Base-by-base conservation (phyloP, 371 early-diverging fungal species). In the Polyrhizophydium stewartii region DNA sequence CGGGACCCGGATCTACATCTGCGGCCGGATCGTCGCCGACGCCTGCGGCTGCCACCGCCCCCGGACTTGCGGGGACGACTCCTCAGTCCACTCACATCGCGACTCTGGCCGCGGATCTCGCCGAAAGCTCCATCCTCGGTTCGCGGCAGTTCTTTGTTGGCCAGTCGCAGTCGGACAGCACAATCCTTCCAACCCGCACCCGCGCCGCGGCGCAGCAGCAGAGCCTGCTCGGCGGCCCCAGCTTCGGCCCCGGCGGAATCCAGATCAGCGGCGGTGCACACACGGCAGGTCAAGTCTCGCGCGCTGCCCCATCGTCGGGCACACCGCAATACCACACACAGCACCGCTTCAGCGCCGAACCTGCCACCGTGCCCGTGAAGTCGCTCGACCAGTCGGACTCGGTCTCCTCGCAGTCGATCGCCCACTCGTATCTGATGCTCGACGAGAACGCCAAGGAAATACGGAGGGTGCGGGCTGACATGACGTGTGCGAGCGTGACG, bases 111-210 rank as follows among this genome's bases (percentile, higher is more conserved):
- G n/a, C n/a, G n/a, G n/a, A n/a, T n/a, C n/a, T n/a, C n/a, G 22
- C 49, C 16, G 31, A 2, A 7, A 27, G 56, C 13, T 67, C 61
- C 22, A 60, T 50, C 16, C 66, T 61, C 49, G 74, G 67, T 9
- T 71, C 73, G 25, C 46, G 71, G 32, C 63, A 71, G 38, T 76
- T 69, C 57, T 76, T 76, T 56, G 62, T 71, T n/a, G 76, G 76
- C 24, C 76, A 76, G 57, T 33, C 60, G 22, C 56, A 45, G 33
- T 31, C 66, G 19, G 66, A 56, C 30, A 57, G 58, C 37, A 40
- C 33, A 12, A 3, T 57, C 22, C 3, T 35, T 5, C 53, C 30
- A 16, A 16, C 7, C 35, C 1, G 61, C 35, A 17, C 33, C 57
- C 27, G 33, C 40, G 21, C 50, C 53, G 17, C 12, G n/a, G 51